Conservation (phyloP, 2,329 filamentous ascomycete species). For the Lachnellula arida region DNA sequence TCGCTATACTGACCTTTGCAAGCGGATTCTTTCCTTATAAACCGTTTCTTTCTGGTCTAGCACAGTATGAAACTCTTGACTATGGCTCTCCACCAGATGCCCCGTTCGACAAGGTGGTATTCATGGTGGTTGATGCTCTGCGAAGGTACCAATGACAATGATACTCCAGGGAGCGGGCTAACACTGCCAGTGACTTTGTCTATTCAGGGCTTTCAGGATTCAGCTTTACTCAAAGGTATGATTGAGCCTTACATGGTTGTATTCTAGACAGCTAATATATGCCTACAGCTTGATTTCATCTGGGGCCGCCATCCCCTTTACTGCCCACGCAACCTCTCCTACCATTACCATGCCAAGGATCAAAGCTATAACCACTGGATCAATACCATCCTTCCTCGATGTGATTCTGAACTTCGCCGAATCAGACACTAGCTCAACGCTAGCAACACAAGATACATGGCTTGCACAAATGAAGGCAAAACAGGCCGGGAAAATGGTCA, state of each 20-base stretch:
- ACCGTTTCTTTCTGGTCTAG: constrained; percentile 81
- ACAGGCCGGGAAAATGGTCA: constrained; percentile 68
- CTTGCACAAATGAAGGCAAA: constrained; percentile 83
- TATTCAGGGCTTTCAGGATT: constrained; percentile 79
- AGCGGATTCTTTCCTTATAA: constrained; percentile 98
- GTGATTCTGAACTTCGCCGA: constrained; percentile 96
- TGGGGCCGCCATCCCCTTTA: constrained; percentile 85
- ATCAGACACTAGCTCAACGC: constrained; percentile 82
- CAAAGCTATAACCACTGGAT: constrained; percentile 95
- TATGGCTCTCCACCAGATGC: constrained; percentile 55
- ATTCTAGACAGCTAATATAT: constrained; percentile 9
- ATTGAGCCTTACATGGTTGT: background rate
- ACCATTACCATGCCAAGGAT: constrained; percentile 98
- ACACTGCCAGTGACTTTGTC: constrained; percentile 74
- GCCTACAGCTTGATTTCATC: constrained; percentile 68
- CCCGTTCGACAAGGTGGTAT: constrained; percentile 83
- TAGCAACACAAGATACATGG: constrained; percentile 92
- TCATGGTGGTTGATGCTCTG: constrained; percentile 97
- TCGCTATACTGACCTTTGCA: constrained; percentile 73
- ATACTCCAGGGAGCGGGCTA: constrained; percentile 12
- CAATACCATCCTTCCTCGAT: constrained; percentile 96
- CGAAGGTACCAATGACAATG: constrained; percentile 57
- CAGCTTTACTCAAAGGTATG: constrained; percentile 78
- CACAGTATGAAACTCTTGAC: constrained; percentile 55
- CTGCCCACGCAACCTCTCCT: constrained; percentile 90